Conservation (phyloP, 169 alveolate genomes). For the Cryptosporidium sp. region DNA sequence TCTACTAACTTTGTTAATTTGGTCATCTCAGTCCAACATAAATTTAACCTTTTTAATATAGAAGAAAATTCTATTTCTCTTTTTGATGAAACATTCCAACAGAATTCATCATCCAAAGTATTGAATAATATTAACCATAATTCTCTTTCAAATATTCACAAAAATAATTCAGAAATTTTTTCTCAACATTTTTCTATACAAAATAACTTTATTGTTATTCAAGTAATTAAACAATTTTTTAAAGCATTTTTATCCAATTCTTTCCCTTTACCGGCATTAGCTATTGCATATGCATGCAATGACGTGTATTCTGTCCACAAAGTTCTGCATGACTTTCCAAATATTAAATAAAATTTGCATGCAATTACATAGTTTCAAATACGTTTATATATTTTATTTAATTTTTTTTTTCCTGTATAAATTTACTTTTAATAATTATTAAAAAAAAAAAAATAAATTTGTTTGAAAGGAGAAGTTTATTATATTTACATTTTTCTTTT, state of each 20-base stretch:
- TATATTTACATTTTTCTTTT: no score
- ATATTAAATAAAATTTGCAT: conserved; percentile 6
- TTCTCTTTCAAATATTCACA: background rate
- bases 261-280: conserved; percentile 67
- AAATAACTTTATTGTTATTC: background rate
- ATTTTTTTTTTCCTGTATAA: background rate
- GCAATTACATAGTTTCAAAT: background rate
- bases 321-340: conserved; percentile 59
- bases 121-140: background rate
- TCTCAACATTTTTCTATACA: background rate
- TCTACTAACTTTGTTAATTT: conserved; percentile 23
- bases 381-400: no score
- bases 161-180: conserved; percentile 19
- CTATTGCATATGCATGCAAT: conserved; percentile 75
- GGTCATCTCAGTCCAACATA: conserved; percentile 13
- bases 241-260: conserved; percentile 41
- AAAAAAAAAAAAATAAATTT: no score
- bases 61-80: conserved; percentile 48
- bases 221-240: conserved; percentile 37
- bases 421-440: no score
- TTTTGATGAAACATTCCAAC: conserved; percentile 19
- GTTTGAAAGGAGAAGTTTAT: no score
- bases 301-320: conserved; percentile 65
- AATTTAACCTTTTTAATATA: conserved; percentile 43
- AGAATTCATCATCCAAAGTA: background rate